A percentile compares a stretch with the other conserved stretches of the same genome.
These are phyloP conservation scores for Zostera marina DNA, from an alignment of 116 monocot species.

Conservation along the genomic window DNA sequence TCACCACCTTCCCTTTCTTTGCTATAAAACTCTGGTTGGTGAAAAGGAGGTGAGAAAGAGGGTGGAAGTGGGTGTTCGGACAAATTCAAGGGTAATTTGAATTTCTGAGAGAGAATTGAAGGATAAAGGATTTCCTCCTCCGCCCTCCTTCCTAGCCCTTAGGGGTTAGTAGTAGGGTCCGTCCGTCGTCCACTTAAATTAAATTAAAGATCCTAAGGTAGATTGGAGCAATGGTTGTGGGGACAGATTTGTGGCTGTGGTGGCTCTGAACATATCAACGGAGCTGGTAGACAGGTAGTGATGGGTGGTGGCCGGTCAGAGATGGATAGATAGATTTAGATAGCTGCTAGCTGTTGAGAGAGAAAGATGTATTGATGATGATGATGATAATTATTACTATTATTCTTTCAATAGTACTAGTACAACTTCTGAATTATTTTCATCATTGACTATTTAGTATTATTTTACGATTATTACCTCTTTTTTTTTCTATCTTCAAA, in stretches of 20 bases:
- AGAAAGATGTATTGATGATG: not conserved
- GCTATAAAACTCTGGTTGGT: constrained; percentile 1
- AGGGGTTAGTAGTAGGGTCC: too few relatives aligned
- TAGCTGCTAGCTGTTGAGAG: not conserved
- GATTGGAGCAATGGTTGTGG: constrained; percentile 4
- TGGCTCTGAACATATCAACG: not conserved
- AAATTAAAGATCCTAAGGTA: constrained; percentile 1
- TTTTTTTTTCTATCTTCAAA: too few relatives aligned
- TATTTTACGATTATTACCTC: too few relatives aligned
- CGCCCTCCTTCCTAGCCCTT: too few relatives aligned
- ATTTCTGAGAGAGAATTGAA: not conserved
- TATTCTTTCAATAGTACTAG: too few relatives aligned
- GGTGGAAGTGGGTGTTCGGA: not conserved
- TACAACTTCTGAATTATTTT: too few relatives aligned
- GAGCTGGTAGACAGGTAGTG: constrained; percentile 2
- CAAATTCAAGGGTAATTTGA: not conserved
- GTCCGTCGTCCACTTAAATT: too few relatives aligned
- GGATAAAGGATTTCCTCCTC: not conserved
- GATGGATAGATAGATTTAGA: not conserved
- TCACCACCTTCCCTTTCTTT: constrained; percentile 8
- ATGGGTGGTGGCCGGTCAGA: constrained; percentile 8
- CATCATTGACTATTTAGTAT: too few relatives aligned
- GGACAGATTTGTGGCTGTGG: constrained; percentile 1
- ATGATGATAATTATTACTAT: too few relatives aligned
- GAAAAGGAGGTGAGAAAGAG: constrained; percentile 2